Evolutionary conservation across 1,284 basidiomycete genomes (phyloP).

Genomic region (Austropuccinia psidii): DNA sequence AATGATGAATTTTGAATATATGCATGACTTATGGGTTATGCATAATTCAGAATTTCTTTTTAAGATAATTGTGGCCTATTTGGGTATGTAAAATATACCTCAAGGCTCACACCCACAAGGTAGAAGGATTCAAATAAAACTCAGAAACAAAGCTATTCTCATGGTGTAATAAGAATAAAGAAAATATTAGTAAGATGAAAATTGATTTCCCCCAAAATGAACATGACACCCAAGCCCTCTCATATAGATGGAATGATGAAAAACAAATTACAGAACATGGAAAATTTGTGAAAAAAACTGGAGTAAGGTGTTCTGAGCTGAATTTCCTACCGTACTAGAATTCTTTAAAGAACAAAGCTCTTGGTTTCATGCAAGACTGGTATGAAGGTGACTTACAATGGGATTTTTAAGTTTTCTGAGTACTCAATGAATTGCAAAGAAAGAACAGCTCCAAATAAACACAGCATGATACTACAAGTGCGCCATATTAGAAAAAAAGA

Average conservation of each 20-base stretch:
- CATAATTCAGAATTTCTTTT: no score
- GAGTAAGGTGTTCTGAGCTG: conserved; percentile 11
- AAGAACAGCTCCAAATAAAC: no score
- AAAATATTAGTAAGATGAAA: neutral
- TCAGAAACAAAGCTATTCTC: neutral
- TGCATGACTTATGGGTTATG: no score
- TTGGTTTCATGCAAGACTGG: conserved; percentile 15
- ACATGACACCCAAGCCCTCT: neutral
- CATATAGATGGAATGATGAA: neutral
- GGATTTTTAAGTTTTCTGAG: no score
- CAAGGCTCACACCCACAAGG: conserved; percentile 20
- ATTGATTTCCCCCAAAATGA: neutral
- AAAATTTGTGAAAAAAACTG: neutral
- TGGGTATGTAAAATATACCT: no score
- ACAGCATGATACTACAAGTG: no score
- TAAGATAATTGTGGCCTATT: no score
- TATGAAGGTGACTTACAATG: conserved; percentile 19
- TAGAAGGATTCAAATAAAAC: neutral
- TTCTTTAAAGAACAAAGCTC: neutral
- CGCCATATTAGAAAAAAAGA: no score
- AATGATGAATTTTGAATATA: no score
- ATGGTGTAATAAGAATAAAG: neutral
- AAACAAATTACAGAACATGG: no score
- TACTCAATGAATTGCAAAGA: no score
- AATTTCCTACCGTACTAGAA: neutral